phyloP scores from a whole-genome alignment of 768 basidiomycete genomes.

The Grammothele lineata region DNA sequence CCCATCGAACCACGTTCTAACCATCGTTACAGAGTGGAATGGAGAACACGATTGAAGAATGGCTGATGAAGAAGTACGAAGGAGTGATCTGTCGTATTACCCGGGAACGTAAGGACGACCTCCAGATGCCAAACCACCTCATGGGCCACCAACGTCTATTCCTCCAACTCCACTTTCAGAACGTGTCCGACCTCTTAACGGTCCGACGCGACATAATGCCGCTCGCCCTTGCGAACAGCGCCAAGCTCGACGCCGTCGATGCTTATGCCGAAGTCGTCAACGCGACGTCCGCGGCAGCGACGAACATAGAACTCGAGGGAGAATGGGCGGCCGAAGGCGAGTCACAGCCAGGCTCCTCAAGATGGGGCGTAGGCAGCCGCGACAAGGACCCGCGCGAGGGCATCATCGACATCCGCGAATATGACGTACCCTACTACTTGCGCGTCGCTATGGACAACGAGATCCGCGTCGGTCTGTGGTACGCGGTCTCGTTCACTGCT shows the following conservation, averaged over 20 bases:
- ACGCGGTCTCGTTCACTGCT: conserved; percentile 76
- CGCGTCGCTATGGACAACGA: conserved; percentile 99
- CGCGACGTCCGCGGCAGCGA: conserved; percentile 61
- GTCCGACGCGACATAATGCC: conserved; percentile 89
- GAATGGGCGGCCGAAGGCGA: conserved; percentile 50
- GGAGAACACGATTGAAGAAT: conserved; percentile 91
- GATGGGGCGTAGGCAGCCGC: conserved; percentile 26
- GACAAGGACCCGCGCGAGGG: conserved; percentile 86
- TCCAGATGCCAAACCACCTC: conserved; percentile 93
- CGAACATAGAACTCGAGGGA: conserved; percentile 67
- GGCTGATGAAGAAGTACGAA: conserved; percentile 91
- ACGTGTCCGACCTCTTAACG: conserved; percentile 85
- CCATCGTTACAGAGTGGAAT: background rate
- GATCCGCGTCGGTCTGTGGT: conserved; percentile 98
- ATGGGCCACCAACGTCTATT: conserved; percentile 91
- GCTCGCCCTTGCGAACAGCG: conserved; percentile 83
- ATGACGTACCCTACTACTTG: conserved; percentile 95
- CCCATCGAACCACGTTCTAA: too few species aligned
- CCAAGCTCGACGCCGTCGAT: conserved; percentile 92
- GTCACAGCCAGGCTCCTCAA: conserved; percentile 28
- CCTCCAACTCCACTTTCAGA: conserved; percentile 86
- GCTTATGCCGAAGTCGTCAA: conserved; percentile 96
- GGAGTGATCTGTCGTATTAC: conserved; percentile 76
- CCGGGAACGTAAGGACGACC: conserved; percentile 87
- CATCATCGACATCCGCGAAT: conserved; percentile 93